phyloP scores from a whole-genome alignment of 371 early-diverging fungal genomes.

The Mortierella sp. region DNA sequence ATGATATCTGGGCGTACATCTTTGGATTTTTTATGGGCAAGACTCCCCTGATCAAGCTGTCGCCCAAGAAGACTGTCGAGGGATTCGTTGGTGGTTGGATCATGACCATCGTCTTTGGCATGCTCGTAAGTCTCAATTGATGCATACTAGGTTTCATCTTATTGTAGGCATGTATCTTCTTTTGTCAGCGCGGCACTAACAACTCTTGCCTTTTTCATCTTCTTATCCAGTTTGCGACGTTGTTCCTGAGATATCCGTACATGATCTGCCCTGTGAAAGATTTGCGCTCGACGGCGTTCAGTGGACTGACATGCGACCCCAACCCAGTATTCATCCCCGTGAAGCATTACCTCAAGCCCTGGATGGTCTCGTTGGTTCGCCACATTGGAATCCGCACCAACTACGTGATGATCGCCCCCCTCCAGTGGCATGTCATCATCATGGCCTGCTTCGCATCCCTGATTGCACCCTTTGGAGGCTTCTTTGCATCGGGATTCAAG shows the following conservation, averaged over 20 bases:
- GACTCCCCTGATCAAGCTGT: slow-evolving; percentile 94
- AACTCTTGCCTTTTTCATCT: not conserved
- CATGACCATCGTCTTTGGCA: slow-evolving; percentile 89
- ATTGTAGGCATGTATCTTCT: not conserved
- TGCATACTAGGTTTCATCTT: not conserved
- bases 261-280: slow-evolving; percentile 90
- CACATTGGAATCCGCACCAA: slow-evolving; percentile 48
- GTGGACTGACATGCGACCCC: slow-evolving; percentile 67
- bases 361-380: slow-evolving; percentile 60
- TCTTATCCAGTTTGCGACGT: slow-evolving; percentile 59
- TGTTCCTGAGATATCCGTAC: slow-evolving; percentile 80
- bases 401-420: slow-evolving; percentile 75
- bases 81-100: slow-evolving; percentile 98
- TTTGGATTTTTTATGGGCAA: slow-evolving; percentile 96
- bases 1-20: slow-evolving; percentile 99
- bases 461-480: slow-evolving; percentile 99
- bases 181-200: not conserved
- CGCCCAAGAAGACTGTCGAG: slow-evolving; percentile 99
- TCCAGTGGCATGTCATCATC: slow-evolving; percentile 91
- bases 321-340: slow-evolving; percentile 79
- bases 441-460: slow-evolving; percentile 96
- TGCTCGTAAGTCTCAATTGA: slow-evolving; percentile 68
- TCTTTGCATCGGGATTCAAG: slow-evolving; percentile 99
- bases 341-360: slow-evolving; percentile 64
- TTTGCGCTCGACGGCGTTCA: slow-evolving; percentile 68